Evolutionary conservation across 2,329 filamentous ascomycete species (phyloP).

Genomic region (Verticillium isaacii): DNA sequence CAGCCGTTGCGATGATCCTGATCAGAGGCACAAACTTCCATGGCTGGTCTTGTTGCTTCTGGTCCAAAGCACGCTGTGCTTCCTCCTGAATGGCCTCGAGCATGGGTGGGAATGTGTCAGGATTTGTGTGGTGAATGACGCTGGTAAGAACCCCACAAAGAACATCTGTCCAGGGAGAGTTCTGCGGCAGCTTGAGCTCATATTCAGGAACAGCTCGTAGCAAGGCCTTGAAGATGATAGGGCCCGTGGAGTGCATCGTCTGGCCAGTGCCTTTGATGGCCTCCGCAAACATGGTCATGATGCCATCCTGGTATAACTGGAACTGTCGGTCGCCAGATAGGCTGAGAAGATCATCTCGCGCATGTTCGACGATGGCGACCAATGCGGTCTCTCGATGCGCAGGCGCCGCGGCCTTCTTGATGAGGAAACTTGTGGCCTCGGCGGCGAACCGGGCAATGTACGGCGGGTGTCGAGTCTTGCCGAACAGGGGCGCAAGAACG

Average conservation of each 20-base stretch:
- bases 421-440: slow-evolving; percentile 88
- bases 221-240: slow-evolving; percentile 47
- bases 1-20: slow-evolving; percentile 61
- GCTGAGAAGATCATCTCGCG: slow-evolving; percentile 61
- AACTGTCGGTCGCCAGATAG: slow-evolving; percentile 51
- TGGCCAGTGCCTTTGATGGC: slow-evolving; percentile 62
- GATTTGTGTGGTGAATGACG: slow-evolving; percentile 74
- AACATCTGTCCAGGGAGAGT: slow-evolving; percentile 56
- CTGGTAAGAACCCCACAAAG: slow-evolving; percentile 74
- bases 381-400: slow-evolving; percentile 73
- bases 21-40: slow-evolving; percentile 44
- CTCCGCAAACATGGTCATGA: slow-evolving; percentile 91
- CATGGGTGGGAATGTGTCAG: slow-evolving; percentile 68
- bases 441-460: slow-evolving; percentile 91
- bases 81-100: slow-evolving; percentile 56
- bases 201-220: slow-evolving; percentile 46
- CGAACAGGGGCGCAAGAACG: slow-evolving; percentile 78
- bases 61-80: slow-evolving; percentile 29
- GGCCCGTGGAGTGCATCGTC: slow-evolving; percentile 55
- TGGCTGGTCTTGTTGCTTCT: slow-evolving; percentile 27
- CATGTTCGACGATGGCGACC: slow-evolving; percentile 64
- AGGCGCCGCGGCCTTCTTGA: slow-evolving; percentile 79
- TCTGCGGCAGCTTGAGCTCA: slow-evolving; percentile 41
- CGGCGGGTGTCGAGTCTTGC: slow-evolving; percentile 73
- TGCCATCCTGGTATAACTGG: slow-evolving; percentile 72